These are phyloP conservation scores for Fusarium sulawesiense DNA, from an alignment of 2,329 filamentous ascomycete genomes.

Conservation along the genomic window DNA sequence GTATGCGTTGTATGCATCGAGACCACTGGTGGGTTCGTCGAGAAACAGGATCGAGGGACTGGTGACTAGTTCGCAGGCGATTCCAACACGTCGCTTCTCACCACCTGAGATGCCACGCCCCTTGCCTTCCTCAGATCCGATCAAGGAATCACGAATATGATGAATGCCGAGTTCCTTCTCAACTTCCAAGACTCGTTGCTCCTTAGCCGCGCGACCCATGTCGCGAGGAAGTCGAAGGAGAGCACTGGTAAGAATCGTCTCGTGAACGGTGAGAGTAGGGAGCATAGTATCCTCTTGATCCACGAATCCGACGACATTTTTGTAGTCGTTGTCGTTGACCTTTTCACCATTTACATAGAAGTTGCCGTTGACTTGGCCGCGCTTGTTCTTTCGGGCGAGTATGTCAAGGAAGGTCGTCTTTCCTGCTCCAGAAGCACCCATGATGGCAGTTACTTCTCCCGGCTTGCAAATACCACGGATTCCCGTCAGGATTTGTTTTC, in stretches of 20 bases:
- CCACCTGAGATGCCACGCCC: slow-evolving; percentile 96
- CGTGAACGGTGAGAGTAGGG: slow-evolving; percentile 94
- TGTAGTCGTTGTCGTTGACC: slow-evolving; percentile 85
- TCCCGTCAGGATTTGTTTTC: slow-evolving; percentile 82
- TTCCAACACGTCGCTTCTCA: slow-evolving; percentile 94
- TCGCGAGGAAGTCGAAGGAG: slow-evolving; percentile 89
- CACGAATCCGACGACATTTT: slow-evolving; percentile 93
- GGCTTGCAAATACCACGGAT: slow-evolving; percentile 90
- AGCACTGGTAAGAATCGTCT: slow-evolving; percentile 95
- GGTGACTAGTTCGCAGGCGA: slow-evolving; percentile 96
- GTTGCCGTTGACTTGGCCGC: slow-evolving; percentile 79
- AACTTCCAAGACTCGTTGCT: slow-evolving; percentile 90
- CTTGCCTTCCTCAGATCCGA: slow-evolving; percentile 94
- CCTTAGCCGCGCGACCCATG: slow-evolving; percentile 89
- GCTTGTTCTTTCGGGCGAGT: slow-evolving; percentile 95
- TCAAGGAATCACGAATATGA: slow-evolving; percentile 92
- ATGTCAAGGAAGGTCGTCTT: slow-evolving; percentile 99
- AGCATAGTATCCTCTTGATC: slow-evolving; percentile 99
- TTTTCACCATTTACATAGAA: slow-evolving; percentile 96
- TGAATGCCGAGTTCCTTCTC: slow-evolving; percentile 96
- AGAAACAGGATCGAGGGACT: slow-evolving; percentile 97
- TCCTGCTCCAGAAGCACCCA: slow-evolving; percentile 96
- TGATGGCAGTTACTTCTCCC: slow-evolving; percentile 96
- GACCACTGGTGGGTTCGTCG: slow-evolving; percentile 94
- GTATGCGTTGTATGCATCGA: slow-evolving; percentile 97